These are phyloP conservation scores for Chaetomiaceae sp. DNA, from an alignment of 2,329 filamentous ascomycete genomes.

Conservation along the genomic window DNA sequence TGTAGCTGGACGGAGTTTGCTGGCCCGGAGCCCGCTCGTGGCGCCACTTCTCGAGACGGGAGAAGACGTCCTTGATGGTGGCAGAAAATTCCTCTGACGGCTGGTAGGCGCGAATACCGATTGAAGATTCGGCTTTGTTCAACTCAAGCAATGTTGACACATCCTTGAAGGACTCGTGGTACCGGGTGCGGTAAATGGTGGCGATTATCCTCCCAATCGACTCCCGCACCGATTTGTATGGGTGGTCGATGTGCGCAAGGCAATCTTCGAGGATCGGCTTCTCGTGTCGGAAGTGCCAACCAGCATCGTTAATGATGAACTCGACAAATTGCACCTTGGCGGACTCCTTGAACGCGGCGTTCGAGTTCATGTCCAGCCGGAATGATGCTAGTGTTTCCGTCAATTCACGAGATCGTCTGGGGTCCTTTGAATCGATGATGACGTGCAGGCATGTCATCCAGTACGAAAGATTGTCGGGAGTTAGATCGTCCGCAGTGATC, in stretches of 20 bases:
- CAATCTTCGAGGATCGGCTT: conserved; percentile 87
- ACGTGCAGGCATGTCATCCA: conserved; percentile 94
- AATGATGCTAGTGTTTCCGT: conserved; percentile 79
- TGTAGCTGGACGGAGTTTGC: conserved; percentile 91
- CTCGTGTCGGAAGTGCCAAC: conserved; percentile 94
- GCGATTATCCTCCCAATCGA: conserved; percentile 87
- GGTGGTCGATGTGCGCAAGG: conserved; percentile 86
- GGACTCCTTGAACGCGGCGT: conserved; percentile 97
- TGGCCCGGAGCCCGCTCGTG: conserved; percentile 78
- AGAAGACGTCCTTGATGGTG: conserved; percentile 72
- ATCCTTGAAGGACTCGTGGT: conserved; percentile 88
- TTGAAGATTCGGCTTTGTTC: conserved; percentile 75
- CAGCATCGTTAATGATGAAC: conserved; percentile 78
- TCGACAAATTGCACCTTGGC: conserved; percentile 91
- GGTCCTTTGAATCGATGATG: conserved; percentile 82
- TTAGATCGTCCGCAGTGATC: conserved; percentile 86
- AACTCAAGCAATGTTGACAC: conserved; percentile 69
- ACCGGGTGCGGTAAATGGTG: conserved; percentile 82
- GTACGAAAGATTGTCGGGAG: conserved; percentile 89
- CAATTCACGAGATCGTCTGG: conserved; percentile 79
- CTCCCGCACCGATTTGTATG: conserved; percentile 95
- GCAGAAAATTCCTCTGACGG: conserved; percentile 68
- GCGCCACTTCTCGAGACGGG: conserved; percentile 80
- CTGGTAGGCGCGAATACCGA: conserved; percentile 79
- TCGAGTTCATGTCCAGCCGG: conserved; percentile 87